Percentiles rank a stretch among this genome's conserved stretches.
Evolutionary conservation across 2,329 filamentous ascomycete genomes (phyloP).

Genomic region (Hypoxylon sp.): DNA sequence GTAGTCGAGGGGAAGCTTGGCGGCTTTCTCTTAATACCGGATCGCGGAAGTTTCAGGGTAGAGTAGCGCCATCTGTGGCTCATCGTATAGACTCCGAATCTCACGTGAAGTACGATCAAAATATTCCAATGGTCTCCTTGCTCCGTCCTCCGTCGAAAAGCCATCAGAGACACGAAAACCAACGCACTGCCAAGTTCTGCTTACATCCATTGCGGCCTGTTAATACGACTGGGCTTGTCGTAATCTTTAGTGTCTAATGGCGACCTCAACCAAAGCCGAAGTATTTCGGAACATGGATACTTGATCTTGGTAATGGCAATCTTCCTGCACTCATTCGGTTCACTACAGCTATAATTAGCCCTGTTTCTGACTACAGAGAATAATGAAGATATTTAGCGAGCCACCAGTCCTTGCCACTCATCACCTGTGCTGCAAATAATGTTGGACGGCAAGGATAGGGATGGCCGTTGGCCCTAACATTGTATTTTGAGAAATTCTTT

Average conservation of each 20-base stretch:
- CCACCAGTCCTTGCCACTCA: no score
- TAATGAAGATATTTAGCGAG: no score
- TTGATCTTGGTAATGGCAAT: no score
- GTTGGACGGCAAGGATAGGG: no score
- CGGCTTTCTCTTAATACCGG: neutral
- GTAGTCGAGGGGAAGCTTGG: neutral
- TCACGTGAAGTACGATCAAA: neutral
- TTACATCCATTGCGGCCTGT: neutral
- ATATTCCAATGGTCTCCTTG: neutral
- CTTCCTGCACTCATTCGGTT: no score
- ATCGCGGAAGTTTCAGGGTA: neutral
- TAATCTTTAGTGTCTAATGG: neutral
- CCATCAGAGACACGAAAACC: neutral
- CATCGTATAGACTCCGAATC: neutral
- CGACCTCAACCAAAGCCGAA: no score
- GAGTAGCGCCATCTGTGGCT: neutral
- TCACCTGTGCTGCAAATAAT: no score
- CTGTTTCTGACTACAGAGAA: no score
- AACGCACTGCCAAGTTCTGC: neutral
- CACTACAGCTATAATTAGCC: no score
- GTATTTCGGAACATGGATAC: no score
- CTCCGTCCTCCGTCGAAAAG: neutral
- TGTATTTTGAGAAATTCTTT: no score
- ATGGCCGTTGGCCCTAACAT: no score
- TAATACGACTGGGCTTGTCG: neutral